These are phyloP conservation scores for Bretziella fagacearum DNA, from an alignment of 2,329 filamentous ascomycete genomes.

Conservation along the genomic window DNA sequence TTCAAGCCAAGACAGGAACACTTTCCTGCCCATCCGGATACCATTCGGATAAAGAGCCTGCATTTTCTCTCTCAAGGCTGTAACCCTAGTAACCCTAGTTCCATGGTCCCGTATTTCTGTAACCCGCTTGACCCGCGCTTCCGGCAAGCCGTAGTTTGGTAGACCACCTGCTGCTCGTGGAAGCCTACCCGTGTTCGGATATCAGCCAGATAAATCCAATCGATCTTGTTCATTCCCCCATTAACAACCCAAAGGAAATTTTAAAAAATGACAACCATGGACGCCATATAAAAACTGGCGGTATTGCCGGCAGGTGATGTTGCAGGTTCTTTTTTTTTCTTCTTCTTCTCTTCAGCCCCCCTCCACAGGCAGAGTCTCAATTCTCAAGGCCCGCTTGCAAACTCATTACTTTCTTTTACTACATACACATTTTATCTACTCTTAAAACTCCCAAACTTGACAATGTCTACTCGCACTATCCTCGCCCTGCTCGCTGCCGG, in stretches of 20 bases:
- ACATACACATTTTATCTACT: no score
- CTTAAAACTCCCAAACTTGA: conserved; percentile 1
- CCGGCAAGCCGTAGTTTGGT: no score
- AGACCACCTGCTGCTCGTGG: no score
- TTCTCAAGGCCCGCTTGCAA: no score
- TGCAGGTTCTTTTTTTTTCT: not conserved
- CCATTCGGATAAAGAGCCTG: not conserved
- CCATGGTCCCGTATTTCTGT: no score
- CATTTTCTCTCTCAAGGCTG: not conserved
- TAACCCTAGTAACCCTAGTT: no score
- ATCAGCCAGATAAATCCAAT: no score
- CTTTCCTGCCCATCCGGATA: not conserved
- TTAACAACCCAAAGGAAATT: no score
- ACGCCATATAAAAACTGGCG: not conserved
- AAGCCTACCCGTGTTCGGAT: no score
- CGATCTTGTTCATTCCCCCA: no score
- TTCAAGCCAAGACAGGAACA: not conserved
- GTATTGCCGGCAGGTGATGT: not conserved
- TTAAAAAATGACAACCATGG: no score
- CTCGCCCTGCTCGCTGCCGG: conserved; percentile 11
- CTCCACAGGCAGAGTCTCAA: not conserved
- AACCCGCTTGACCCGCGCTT: conserved; percentile 2
- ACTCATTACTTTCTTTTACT: conserved; percentile 2
- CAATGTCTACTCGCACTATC: conserved; percentile 10
- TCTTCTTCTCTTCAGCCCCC: not conserved